These are phyloP conservation scores for Agrostemma githago DNA, from an alignment of 148 eudicot genomes.

Conservation along the genomic window DNA sequence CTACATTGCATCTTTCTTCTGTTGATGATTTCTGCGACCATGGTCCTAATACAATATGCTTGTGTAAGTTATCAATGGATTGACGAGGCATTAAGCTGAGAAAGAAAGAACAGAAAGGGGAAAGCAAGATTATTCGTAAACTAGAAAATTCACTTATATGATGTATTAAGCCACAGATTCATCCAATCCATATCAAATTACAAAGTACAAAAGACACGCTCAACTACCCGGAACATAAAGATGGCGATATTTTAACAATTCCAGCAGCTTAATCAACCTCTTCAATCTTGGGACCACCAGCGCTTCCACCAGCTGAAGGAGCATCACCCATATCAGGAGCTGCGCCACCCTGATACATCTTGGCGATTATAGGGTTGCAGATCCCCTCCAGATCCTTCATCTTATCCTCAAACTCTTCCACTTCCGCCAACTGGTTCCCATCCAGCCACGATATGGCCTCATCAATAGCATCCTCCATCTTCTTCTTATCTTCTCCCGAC, in stretches of 20 bases:
- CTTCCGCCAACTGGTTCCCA: constrained; percentile 5
- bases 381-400: constrained; percentile 5
- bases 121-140: neutral
- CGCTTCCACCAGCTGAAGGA: neutral
- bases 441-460: constrained; percentile 1
- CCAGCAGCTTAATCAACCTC: constrained; percentile 2
- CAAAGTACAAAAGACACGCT: neutral
- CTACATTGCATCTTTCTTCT: too few species aligned
- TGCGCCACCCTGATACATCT: constrained; percentile 4
- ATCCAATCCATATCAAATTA: neutral
- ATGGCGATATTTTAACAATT: neutral
- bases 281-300: constrained; percentile 8
- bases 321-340: constrained; percentile 8
- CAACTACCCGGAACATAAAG: neutral
- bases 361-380: constrained; percentile 5
- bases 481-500: constrained; percentile 4
- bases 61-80: too few species aligned
- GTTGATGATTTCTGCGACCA: too few species aligned
- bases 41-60: too few species aligned
- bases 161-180: neutral
- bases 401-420: constrained; percentile 7
- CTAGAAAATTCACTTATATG: neutral
- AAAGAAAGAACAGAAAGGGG: too few species aligned
- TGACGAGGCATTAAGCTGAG: too few species aligned
- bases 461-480: constrained; percentile 3